A percentile compares a stretch with the other conserved stretches of the same genome.
Evolutionary conservation across 441 rosid genomes (phyloP).

Genomic region (Corymbia citriodora): DNA sequence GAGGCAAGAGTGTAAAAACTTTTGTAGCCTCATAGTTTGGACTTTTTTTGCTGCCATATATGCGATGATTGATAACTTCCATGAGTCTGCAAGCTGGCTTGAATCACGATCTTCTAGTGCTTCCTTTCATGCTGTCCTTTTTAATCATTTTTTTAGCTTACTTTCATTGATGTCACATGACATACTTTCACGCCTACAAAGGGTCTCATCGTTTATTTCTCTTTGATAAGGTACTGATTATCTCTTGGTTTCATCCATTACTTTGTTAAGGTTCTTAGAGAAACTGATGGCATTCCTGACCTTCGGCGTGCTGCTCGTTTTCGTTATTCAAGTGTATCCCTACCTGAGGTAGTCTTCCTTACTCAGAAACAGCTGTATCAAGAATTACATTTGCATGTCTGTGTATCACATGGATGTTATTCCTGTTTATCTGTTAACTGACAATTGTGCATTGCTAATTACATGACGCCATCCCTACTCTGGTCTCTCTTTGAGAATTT

Average conservation of each 20-base stretch:
- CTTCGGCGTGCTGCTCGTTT: constrained; percentile 84
- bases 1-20: constrained; percentile 72
- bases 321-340: constrained; percentile 69
- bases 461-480: not conserved
- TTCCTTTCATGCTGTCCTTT: not conserved
- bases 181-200: not conserved
- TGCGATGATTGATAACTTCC: not conserved
- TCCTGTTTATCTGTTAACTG: not conserved
- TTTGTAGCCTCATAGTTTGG: constrained; percentile 21
- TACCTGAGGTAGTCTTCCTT: constrained; percentile 67
- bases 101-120: not conserved
- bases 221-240: not conserved
- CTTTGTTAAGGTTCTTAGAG: constrained; percentile 62
- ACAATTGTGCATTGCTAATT: not conserved
- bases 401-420: not conserved
- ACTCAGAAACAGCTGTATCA: not conserved
- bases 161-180: not conserved
- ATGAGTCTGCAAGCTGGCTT: not conserved
- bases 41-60: not conserved
- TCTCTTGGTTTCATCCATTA: constrained; percentile 10
- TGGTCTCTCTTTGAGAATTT: not conserved
- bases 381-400: not conserved
- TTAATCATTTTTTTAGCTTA: not conserved
- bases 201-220: constrained; percentile 4
- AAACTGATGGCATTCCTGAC: constrained; percentile 90